A percentile compares a stretch with the other conserved stretches of the same genome.
Evolutionary conservation across 2,329 filamentous ascomycete species (phyloP).

Genomic region (Pseudogymnoascus sp.): DNA sequence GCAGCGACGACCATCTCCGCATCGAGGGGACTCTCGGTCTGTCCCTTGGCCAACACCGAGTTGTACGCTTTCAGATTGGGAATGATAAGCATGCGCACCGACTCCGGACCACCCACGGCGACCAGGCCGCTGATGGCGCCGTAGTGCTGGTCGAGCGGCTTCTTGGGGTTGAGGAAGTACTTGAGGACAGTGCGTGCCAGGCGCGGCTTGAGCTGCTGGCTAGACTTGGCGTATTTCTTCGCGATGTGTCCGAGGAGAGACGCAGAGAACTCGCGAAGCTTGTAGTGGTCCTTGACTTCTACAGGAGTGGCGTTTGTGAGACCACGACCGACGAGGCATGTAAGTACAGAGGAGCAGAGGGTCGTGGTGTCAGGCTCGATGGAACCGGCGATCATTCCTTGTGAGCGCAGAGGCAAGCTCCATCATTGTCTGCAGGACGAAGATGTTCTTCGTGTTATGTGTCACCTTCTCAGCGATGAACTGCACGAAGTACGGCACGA

Average conservation of each 20-base stretch:
- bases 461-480: slow-evolving; percentile 96
- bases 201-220: slow-evolving; percentile 76
- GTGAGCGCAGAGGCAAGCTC: slow-evolving; percentile 79
- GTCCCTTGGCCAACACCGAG: slow-evolving; percentile 49
- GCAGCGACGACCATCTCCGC: slow-evolving; percentile 54
- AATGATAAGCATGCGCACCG: slow-evolving; percentile 56
- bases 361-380: slow-evolving; percentile 54
- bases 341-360: slow-evolving; percentile 81
- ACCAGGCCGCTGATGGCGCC: slow-evolving; percentile 78
- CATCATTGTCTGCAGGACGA: slow-evolving; percentile 88
- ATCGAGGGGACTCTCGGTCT: slow-evolving; percentile 47
- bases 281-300: slow-evolving; percentile 59
- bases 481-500: slow-evolving; percentile 93
- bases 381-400: slow-evolving; percentile 67
- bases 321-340: slow-evolving; percentile 80
- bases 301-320: slow-evolving; percentile 45
- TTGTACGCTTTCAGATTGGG: slow-evolving; percentile 62
- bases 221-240: slow-evolving; percentile 72
- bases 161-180: slow-evolving; percentile 79
- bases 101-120: slow-evolving; percentile 65
- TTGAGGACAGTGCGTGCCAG: slow-evolving; percentile 91
- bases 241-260: slow-evolving; percentile 75
- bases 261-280: slow-evolving; percentile 76
- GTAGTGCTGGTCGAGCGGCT: slow-evolving; percentile 78
- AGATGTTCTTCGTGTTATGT: slow-evolving; percentile 83